A percentile compares a stretch with the other conserved stretches of the same genome.
phyloP scores from a whole-genome alignment of 1,284 basidiomycete species.

The Pascua sp. region DNA sequence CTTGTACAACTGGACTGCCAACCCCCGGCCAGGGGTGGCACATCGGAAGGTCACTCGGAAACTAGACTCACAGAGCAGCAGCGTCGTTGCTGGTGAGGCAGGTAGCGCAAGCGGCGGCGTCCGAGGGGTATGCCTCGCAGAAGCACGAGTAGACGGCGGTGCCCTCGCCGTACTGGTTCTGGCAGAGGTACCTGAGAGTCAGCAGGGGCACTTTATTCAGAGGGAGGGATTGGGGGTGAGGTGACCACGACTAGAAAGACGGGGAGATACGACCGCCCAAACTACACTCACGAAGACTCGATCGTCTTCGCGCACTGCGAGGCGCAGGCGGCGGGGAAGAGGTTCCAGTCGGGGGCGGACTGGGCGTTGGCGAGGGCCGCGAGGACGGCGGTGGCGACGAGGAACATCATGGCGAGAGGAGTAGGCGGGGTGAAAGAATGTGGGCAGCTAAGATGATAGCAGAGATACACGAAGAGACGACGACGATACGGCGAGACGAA shows the following conservation, averaged over 20 bases:
- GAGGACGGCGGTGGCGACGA: constrained; percentile 28
- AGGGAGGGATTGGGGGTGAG: not conserved
- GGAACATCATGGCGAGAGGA: constrained; percentile 1
- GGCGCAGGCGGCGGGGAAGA: constrained; percentile 42
- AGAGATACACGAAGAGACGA: not conserved
- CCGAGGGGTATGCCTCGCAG: constrained; percentile 42
- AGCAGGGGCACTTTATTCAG: not conserved
- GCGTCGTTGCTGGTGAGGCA: constrained; percentile 44
- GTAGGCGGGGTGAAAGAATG: not conserved
- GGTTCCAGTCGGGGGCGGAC: constrained; percentile 40
- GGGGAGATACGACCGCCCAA: no score
- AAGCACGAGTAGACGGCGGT: constrained; percentile 44
- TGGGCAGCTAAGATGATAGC: not conserved
- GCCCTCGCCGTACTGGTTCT: constrained; percentile 25
- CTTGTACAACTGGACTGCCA: no score
- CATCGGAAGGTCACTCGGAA: no score
- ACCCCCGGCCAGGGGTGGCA: no score
- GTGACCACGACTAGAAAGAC: no score
- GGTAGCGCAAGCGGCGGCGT: constrained; percentile 34
- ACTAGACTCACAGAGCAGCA: constrained; percentile 28
- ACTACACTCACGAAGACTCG: constrained; percentile 27
- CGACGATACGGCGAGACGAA: not conserved
- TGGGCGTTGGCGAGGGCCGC: constrained; percentile 34
- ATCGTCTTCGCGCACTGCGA: constrained; percentile 35
- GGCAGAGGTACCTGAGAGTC: constrained; percentile 12